Evolutionary conservation across 345 rosid species (phyloP).

Genomic region (Acer negundo): DNA sequence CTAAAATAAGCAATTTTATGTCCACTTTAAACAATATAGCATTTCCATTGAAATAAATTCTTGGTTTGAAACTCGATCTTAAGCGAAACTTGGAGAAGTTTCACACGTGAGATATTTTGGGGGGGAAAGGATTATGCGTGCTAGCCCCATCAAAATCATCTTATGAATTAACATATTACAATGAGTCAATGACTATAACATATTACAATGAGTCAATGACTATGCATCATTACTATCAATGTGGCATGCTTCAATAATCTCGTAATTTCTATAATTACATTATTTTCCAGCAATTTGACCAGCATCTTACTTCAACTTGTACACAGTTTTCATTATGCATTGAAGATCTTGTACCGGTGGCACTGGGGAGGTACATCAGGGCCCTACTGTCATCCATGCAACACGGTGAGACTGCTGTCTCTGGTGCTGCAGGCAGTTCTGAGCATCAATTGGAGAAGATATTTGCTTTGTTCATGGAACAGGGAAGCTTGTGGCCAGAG

Average conservation of each 20-base stretch:
- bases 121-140: background rate
- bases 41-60: background rate
- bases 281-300: conserved; percentile 18
- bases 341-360: conserved; percentile 90
- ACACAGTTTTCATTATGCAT: conserved; percentile 84
- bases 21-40: background rate
- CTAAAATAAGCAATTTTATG: background rate
- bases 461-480: conserved; percentile 87
- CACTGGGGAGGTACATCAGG: conserved; percentile 81
- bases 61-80: background rate
- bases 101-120: too few relatives aligned
- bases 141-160: background rate
- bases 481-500: conserved; percentile 92
- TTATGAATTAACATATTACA: background rate
- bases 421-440: conserved; percentile 38
- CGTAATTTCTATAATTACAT: conserved; percentile 1
- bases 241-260: conserved; percentile 5
- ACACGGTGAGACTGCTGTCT: conserved; percentile 46
- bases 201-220: background rate
- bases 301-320: conserved; percentile 29
- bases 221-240: background rate
- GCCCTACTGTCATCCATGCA: conserved; percentile 65
- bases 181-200: too few relatives aligned
- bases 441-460: conserved; percentile 77
- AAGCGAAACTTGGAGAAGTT: background rate